Conservation (phyloP, 1,139 yeast genomes). For the Suhomyces ambrosiae region DNA sequence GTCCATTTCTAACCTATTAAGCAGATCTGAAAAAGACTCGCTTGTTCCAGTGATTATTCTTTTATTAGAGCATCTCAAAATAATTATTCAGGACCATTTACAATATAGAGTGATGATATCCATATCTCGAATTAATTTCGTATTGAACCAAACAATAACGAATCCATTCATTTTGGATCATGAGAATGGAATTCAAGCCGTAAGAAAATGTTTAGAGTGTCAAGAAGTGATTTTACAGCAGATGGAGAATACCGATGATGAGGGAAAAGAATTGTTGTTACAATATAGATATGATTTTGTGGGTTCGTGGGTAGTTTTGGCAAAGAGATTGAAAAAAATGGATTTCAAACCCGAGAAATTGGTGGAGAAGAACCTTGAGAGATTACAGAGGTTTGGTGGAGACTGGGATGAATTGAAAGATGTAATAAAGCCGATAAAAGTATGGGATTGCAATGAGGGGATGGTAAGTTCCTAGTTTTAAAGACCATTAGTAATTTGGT, state of each 20-base stretch:
- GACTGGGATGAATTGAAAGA: conserved; percentile 2
- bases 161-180: conserved; percentile 30
- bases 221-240: conserved; percentile 15
- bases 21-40: conserved; percentile 15
- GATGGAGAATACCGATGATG: conserved; percentile 16
- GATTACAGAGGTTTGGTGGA: conserved; percentile 1
- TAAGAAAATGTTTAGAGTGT: conserved; percentile 16
- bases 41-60: conserved; percentile 13
- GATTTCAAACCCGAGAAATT: background rate
- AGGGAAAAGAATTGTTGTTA: conserved; percentile 23
- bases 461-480: no score
- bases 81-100: conserved; percentile 17
- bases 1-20: conserved; percentile 24
- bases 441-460: no score
- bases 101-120: conserved; percentile 27
- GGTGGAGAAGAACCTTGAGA: conserved; percentile 1
- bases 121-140: conserved; percentile 31
- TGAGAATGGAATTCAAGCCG: conserved; percentile 18
- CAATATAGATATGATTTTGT: conserved; percentile 39
- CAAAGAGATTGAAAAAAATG: conserved; percentile 11
- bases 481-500: no score
- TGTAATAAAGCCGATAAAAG: background rate
- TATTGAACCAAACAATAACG: conserved; percentile 32
- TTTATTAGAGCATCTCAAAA: conserved; percentile 20
- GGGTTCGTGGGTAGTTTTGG: conserved; percentile 30